Conservation (phyloP, 192 early-diverging fungal genomes). For the Thoreauomyces humboldtii region DNA sequence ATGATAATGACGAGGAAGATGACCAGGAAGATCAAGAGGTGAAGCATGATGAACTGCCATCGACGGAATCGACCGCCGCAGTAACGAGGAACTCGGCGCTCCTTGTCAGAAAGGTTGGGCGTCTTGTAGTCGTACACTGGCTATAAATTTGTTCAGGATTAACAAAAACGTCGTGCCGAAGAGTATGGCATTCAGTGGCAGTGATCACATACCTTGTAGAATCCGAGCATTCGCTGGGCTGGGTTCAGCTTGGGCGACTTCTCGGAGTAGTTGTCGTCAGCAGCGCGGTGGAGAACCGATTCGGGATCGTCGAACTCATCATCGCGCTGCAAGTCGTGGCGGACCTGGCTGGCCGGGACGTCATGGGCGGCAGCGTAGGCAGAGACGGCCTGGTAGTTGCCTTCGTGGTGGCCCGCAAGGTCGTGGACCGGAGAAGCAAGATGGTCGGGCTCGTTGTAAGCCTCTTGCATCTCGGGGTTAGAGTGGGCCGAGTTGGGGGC, state of each 20-base stretch:
- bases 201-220: constrained; percentile 29
- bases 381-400: constrained; percentile 18
- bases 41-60: constrained; percentile 34
- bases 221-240: neutral
- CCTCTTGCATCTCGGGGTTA: too few relatives aligned
- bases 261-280: constrained; percentile 23
- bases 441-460: too few relatives aligned
- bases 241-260: neutral
- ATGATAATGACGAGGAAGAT: constrained; percentile 24
- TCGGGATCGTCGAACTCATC: constrained; percentile 30
- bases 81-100: constrained; percentile 30
- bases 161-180: neutral
- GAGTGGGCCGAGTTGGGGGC: too few relatives aligned
- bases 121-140: constrained; percentile 35
- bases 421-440: neutral
- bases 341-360: neutral
- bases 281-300: constrained; percentile 20
- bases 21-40: constrained; percentile 10
- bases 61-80: constrained; percentile 24
- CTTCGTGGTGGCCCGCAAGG: constrained; percentile 4
- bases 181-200: neutral
- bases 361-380: constrained; percentile 17
- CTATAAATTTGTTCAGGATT: too few relatives aligned
- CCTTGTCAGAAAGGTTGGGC: constrained; percentile 21
- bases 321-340: constrained; percentile 16